A percentile compares a stretch with the other conserved stretches of the same genome.
phyloP scores from a whole-genome alignment of 192 early-diverging fungal genomes.

The Coemansia javaensis region DNA sequence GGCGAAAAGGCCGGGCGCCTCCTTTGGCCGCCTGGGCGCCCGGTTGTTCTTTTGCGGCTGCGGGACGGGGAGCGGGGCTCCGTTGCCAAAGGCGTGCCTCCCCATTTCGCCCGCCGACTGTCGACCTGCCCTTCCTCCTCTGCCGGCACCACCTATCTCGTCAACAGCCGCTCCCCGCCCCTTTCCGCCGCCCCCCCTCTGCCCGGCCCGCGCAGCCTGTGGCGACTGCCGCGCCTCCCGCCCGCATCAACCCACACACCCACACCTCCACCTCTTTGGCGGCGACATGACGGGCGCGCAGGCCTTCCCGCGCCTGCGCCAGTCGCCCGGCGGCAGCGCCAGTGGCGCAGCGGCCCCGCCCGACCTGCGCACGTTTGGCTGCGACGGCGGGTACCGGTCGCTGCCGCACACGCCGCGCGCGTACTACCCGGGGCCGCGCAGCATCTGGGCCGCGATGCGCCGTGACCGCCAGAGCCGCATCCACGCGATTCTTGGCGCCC shows the following conservation, averaged over 20 bases:
- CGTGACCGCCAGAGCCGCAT: conserved; percentile 31
- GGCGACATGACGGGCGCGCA: conserved; percentile 29
- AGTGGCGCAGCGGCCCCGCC: not conserved
- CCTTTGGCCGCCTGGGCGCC: not conserved
- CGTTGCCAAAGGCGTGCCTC: too few species aligned
- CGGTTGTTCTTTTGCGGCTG: not conserved
- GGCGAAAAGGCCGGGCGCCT: too few species aligned
- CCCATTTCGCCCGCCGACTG: too few species aligned
- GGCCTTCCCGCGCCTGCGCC: conserved; percentile 26
- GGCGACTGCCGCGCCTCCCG: too few species aligned
- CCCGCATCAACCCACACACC: too few species aligned
- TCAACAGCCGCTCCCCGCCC: too few species aligned
- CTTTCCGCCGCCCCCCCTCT: too few species aligned
- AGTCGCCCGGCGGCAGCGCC: conserved; percentile 18
- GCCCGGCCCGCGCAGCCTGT: too few species aligned
- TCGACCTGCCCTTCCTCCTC: too few species aligned
- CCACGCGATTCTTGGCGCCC: conserved; percentile 21
- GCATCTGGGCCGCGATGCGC: conserved; percentile 24
- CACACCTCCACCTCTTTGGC: too few species aligned
- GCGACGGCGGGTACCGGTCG: conserved; percentile 20
- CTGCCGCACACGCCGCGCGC: conserved; percentile 27
- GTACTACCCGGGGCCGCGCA: conserved; percentile 11
- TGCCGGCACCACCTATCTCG: too few species aligned
- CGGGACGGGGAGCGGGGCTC: not conserved
- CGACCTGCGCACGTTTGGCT: conserved; percentile 11